Evolutionary conservation across 805 yeast genomes (phyloP).

Genomic region (Candida sakaeoensis): DNA sequence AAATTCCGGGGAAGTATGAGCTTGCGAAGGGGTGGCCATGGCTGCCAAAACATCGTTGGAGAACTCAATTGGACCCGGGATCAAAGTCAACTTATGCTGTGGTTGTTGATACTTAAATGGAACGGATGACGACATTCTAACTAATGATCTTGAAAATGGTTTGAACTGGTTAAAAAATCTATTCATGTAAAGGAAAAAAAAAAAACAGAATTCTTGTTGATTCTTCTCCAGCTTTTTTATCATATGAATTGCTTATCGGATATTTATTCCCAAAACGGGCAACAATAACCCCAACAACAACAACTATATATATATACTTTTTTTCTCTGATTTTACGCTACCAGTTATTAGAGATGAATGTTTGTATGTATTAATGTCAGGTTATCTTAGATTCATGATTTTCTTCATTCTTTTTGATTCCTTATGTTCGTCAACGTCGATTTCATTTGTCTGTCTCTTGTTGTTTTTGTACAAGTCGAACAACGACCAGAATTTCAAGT

Average conservation of each 20-base stretch:
- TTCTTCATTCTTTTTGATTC: conserved; percentile 21
- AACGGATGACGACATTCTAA: conserved; percentile 7
- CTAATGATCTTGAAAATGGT: neutral
- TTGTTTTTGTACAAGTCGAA: conserved; percentile 52
- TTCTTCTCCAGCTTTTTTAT: no score
- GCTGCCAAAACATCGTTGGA: conserved; percentile 76
- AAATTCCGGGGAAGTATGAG: conserved; percentile 90
- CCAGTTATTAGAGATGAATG: no score
- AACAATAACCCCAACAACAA: neutral
- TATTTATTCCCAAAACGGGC: neutral
- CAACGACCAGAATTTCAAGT: conserved; percentile 89
- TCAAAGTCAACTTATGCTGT: conserved; percentile 49
- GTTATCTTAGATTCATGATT: conserved; percentile 25
- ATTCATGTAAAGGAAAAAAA: conserved; percentile 1
- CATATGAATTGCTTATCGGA: conserved; percentile 1
- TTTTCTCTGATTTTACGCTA: no score
- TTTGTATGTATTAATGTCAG: neutral
- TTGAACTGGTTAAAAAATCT: neutral
- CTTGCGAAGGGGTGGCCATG: conserved; percentile 76
- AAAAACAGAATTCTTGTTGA: neutral
- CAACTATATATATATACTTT: neutral
- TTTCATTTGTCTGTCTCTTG: conserved; percentile 17
- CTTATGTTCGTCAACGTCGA: conserved; percentile 13
- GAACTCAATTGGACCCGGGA: conserved; percentile 87
- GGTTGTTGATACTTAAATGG: conserved; percentile 26